A percentile compares a stretch with the other conserved stretches of the same genome.
phyloP scores from a whole-genome alignment of 345 rosid genomes.

The Stellera chamaejasme region DNA sequence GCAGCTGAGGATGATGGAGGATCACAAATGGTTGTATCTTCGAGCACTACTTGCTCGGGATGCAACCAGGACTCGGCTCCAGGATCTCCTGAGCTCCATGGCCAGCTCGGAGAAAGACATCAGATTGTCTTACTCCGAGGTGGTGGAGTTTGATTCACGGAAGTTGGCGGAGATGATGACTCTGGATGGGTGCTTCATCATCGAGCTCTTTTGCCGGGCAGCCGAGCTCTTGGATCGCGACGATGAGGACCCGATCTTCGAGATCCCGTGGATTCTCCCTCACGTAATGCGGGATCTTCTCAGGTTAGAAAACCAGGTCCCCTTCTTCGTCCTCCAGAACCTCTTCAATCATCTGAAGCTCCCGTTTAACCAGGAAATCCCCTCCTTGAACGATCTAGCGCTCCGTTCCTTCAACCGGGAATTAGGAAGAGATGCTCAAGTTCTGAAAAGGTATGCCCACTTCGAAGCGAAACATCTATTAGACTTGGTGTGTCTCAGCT shows the following conservation, averaged over 20 bases:
- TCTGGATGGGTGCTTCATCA: slow-evolving; percentile 54
- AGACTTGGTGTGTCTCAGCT: slow-evolving; percentile 40
- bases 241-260: slow-evolving; percentile 38
- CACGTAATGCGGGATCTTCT: slow-evolving; percentile 38
- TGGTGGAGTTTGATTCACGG: neutral
- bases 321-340: slow-evolving; percentile 35
- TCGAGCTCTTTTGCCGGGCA: slow-evolving; percentile 41
- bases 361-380: neutral
- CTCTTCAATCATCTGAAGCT: slow-evolving; percentile 19
- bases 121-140: slow-evolving; percentile 29
- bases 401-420: slow-evolving; percentile 36
- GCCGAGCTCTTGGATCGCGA: slow-evolving; percentile 23
- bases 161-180: slow-evolving; percentile 37
- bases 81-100: slow-evolving; percentile 12
- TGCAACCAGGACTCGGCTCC: slow-evolving; percentile 1
- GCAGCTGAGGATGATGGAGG: slow-evolving; percentile 32
- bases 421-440: slow-evolving; percentile 19
- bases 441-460: slow-evolving; percentile 14
- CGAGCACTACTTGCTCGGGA: slow-evolving; percentile 16
- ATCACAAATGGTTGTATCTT: slow-evolving; percentile 38
- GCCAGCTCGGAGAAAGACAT: slow-evolving; percentile 11
- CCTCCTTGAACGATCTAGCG: slow-evolving; percentile 26
- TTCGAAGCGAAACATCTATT: slow-evolving; percentile 35
- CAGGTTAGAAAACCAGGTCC: slow-evolving; percentile 53
- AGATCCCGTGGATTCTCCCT: slow-evolving; percentile 38